These are phyloP conservation scores for Dothistroma pini DNA, from an alignment of 2,329 filamentous ascomycete species.

Conservation along the genomic window DNA sequence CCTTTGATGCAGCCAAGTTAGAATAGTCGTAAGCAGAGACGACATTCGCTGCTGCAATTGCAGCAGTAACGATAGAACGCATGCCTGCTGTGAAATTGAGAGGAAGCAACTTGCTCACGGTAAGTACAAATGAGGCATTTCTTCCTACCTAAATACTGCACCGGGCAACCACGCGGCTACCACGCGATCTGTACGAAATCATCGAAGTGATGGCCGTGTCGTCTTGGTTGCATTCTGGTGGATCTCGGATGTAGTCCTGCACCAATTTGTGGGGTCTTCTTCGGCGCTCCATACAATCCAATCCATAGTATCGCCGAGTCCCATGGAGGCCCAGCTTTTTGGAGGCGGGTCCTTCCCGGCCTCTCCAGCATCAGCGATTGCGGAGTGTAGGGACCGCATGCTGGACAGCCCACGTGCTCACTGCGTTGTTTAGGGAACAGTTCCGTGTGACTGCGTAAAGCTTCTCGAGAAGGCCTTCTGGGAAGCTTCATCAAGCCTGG, in stretches of 20 bases:
- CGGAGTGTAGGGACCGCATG: neutral
- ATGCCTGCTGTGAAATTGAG: conserved; percentile 7
- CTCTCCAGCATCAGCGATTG: neutral
- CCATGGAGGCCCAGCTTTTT: conserved; percentile 6
- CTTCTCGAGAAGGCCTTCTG: neutral
- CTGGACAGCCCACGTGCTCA: neutral
- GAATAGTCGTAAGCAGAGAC: conserved; percentile 20
- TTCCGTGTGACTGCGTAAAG: neutral
- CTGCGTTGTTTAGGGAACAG: neutral
- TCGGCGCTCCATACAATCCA: conserved; percentile 9
- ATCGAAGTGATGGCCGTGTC: neutral
- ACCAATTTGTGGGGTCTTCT: neutral
- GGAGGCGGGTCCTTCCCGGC: neutral
- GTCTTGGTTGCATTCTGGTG: neutral
- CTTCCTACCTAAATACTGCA: neutral
- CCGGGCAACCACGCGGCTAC: neutral
- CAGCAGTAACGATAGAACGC: conserved; percentile 15
- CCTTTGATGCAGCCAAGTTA: conserved; percentile 19
- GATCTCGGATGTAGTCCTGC: neutral
- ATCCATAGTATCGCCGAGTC: conserved; percentile 5
- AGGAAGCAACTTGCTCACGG: neutral
- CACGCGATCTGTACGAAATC: neutral
- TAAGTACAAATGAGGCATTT: neutral
- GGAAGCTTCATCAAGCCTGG: neutral
- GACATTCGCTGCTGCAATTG: conserved; percentile 11